Conservation (phyloP, 2,329 filamentous ascomycete genomes). For the Cladosporium sp. region DNA sequence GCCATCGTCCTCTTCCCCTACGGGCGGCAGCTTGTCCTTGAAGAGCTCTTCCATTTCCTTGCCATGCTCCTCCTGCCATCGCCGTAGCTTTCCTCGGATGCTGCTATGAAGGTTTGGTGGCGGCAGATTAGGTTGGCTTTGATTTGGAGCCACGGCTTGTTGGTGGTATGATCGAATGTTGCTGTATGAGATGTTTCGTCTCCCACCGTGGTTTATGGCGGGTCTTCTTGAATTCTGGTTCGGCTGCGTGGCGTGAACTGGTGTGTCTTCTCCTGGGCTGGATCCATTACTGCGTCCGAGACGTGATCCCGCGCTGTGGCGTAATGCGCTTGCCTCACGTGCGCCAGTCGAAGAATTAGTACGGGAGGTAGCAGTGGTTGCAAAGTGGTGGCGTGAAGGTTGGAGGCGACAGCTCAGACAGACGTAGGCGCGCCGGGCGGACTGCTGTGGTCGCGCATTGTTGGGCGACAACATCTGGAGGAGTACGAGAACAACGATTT, state of each 20-base stretch:
- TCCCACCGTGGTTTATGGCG: not conserved
- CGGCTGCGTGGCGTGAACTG: not conserved
- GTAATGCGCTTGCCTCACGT: not conserved
- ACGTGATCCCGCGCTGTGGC: not conserved
- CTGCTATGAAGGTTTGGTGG: constrained; percentile 24
- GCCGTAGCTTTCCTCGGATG: constrained; percentile 41
- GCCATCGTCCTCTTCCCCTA: constrained; percentile 32
- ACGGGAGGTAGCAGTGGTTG: not conserved
- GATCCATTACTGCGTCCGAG: not conserved
- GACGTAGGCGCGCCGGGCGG: constrained; percentile 27
- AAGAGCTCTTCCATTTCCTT: constrained; percentile 22
- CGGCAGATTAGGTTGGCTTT: not conserved
- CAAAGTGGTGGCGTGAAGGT: constrained; percentile 11
- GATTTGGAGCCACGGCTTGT: not conserved
- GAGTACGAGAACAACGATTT: not conserved
- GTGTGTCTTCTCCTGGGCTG: not conserved
- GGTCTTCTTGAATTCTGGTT: not conserved
- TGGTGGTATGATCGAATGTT: constrained; percentile 7
- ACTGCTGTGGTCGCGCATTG: constrained; percentile 21
- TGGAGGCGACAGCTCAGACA: constrained; percentile 31
- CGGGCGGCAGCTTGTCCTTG: constrained; percentile 24
- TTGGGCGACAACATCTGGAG: constrained; percentile 10
- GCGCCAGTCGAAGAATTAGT: not conserved
- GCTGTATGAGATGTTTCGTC: not conserved
- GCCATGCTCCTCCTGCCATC: constrained; percentile 50